Evolutionary conservation across 2,329 filamentous ascomycete species (phyloP).

Genomic region (Botryotinia calthae): DNA sequence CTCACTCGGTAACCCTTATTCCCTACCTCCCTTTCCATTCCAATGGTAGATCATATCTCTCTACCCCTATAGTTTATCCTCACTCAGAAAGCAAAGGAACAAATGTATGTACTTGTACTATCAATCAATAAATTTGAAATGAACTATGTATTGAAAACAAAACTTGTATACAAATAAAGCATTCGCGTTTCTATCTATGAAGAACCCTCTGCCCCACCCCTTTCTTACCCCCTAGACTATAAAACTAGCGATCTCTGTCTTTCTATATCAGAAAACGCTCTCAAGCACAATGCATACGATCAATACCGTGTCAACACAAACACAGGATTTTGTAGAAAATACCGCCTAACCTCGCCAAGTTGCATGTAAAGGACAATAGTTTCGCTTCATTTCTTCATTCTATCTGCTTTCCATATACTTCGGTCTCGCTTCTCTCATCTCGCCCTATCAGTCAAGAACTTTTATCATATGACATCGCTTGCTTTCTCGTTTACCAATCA

Average conservation of each 20-base stretch:
- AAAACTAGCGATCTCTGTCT: not conserved
- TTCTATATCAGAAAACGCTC: conserved; percentile 10
- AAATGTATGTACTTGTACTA: conserved; percentile 10
- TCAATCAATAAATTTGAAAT: conserved; percentile 2
- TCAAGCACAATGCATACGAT: not conserved
- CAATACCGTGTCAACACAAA: not conserved
- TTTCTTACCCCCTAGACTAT: not conserved
- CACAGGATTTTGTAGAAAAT: not conserved
- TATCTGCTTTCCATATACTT: conserved; percentile 8
- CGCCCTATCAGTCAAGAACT: not conserved
- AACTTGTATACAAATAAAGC: conserved; percentile 17
- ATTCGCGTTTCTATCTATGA: conserved; percentile 8
- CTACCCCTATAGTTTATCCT: not conserved
- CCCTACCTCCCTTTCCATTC: not conserved
- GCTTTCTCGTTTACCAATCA: conserved; percentile 34
- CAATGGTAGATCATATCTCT: not conserved
- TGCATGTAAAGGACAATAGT: not conserved
- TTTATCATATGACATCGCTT: not conserved
- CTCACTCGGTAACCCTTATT: not conserved
- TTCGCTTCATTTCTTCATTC: conserved; percentile 1
- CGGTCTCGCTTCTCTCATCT: not conserved
- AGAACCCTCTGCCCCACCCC: not conserved
- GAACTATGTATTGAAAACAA: conserved; percentile 10
- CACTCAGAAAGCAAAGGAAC: not conserved
- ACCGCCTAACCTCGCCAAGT: not conserved